These are phyloP conservation scores for Selenicereus undatus DNA, from an alignment of 148 eudicot species.

Conservation along the genomic window DNA sequence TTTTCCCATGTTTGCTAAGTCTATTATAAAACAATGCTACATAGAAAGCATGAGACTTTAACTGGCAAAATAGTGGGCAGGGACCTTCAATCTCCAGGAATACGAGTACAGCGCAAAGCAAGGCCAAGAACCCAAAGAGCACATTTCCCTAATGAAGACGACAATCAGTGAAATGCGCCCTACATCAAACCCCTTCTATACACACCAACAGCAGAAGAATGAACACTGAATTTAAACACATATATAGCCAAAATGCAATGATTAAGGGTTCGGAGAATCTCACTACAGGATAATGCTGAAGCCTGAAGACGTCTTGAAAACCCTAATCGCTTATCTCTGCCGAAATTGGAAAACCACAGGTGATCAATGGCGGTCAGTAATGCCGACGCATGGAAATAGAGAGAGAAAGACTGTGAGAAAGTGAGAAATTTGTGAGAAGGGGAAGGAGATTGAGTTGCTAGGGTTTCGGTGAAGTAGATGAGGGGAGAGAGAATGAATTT, in stretches of 20 bases:
- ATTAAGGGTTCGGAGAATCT: not conserved
- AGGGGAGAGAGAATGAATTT: not conserved
- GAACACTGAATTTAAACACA: not conserved
- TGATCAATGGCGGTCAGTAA: constrained; percentile 4
- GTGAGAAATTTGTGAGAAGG: not conserved
- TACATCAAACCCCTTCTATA: not conserved
- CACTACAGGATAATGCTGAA: not conserved
- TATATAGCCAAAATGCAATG: not conserved
- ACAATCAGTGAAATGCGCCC: not conserved
- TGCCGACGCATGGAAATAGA: not conserved
- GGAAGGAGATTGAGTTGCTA: not conserved
- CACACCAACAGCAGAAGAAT: not conserved
- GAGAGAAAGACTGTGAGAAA: not conserved
- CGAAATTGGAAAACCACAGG: not conserved
- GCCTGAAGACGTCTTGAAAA: not conserved
- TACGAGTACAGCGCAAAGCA: no score
- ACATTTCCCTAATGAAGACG: not conserved
- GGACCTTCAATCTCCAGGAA: not conserved
- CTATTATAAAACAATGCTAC: not conserved
- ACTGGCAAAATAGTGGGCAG: not conserved
- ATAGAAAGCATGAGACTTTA: not conserved
- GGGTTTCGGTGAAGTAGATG: not conserved
- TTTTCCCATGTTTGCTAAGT: not conserved
- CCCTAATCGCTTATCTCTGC: not conserved
- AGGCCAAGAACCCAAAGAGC: no score